These are phyloP conservation scores for Lathyrus oleraceus DNA, from an alignment of 306 rosid genomes.

Conservation along the genomic window DNA sequence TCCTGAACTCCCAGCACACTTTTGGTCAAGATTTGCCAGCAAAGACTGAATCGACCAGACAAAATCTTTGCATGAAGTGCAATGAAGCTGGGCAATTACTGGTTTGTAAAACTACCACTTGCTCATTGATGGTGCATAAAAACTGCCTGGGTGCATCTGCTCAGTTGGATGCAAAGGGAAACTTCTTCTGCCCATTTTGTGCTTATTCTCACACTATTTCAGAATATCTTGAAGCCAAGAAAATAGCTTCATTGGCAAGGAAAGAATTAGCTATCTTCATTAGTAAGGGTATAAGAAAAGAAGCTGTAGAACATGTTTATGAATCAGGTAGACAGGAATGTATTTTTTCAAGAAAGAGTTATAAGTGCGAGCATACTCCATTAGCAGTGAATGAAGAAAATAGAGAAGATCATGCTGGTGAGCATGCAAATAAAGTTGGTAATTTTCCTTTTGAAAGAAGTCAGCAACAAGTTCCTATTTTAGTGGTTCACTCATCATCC, in stretches of 20 bases:
- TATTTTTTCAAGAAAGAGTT: conserved; percentile 26
- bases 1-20: conserved; percentile 43
- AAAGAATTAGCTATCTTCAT: conserved; percentile 50
- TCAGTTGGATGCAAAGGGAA: conserved; percentile 44
- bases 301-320: conserved; percentile 1
- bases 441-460: no score
- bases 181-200: conserved; percentile 76
- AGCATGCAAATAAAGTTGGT: no score
- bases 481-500: no score
- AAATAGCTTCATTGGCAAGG: conserved; percentile 51
- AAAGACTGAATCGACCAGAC: conserved; percentile 29
- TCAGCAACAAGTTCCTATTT: no score
- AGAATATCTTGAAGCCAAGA: conserved; percentile 64
- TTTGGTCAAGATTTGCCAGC: conserved; percentile 37
- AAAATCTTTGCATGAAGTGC: conserved; percentile 53
- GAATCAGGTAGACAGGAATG: conserved; percentile 38
- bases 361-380: conserved; percentile 33
- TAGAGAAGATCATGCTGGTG: no score
- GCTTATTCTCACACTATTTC: conserved; percentile 51
- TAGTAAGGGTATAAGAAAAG: conserved; percentile 35
- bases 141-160: conserved; percentile 50
- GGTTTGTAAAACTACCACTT: conserved; percentile 54
- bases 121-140: conserved; percentile 68
- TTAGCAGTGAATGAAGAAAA: conserved; percentile 35
- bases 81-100: conserved; percentile 59